Conservation (phyloP, 2,329 filamentous ascomycete genomes). For the Aspergillus ochraceus region DNA sequence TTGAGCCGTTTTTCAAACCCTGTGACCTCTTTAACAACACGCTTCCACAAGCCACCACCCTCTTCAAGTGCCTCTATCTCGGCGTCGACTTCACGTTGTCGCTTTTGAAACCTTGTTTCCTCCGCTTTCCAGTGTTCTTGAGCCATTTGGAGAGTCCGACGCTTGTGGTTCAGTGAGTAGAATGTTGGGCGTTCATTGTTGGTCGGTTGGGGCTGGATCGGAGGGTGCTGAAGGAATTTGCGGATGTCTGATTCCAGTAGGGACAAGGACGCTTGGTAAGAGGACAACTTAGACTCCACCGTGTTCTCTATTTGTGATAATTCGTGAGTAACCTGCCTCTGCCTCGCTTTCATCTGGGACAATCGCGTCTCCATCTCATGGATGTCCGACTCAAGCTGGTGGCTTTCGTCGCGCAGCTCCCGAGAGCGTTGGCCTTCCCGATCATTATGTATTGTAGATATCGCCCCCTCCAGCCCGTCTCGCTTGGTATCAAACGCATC, state of each 20-base stretch:
- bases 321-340: slow-evolving; percentile 54
- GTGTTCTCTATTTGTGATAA: slow-evolving; percentile 57
- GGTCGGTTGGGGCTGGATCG: slow-evolving; percentile 39
- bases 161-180: slow-evolving; percentile 54
- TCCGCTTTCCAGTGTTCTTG: slow-evolving; percentile 57
- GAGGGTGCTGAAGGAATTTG: slow-evolving; percentile 52
- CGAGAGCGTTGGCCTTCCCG: slow-evolving; percentile 46
- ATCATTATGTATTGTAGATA: slow-evolving; percentile 50
- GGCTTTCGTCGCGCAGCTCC: slow-evolving; percentile 52
- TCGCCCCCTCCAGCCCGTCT: slow-evolving; percentile 51
- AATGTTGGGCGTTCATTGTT: slow-evolving; percentile 41
- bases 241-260: slow-evolving; percentile 57
- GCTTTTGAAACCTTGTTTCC: slow-evolving; percentile 44
- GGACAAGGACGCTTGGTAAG: slow-evolving; percentile 57
- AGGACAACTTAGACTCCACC: slow-evolving; percentile 58
- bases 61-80: slow-evolving; percentile 60
- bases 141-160: slow-evolving; percentile 61
- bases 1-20: slow-evolving; percentile 49
- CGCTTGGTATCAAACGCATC: slow-evolving; percentile 53
- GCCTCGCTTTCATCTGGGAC: slow-evolving; percentile 55
- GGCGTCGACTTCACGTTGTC: slow-evolving; percentile 48
- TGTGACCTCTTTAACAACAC: slow-evolving; percentile 52
- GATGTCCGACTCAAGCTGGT: slow-evolving; percentile 56
- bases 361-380: slow-evolving; percentile 57
- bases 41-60: slow-evolving; percentile 59